Conservation (phyloP, 23 red algal genomes). For the Gracilaria domingensis region DNA sequence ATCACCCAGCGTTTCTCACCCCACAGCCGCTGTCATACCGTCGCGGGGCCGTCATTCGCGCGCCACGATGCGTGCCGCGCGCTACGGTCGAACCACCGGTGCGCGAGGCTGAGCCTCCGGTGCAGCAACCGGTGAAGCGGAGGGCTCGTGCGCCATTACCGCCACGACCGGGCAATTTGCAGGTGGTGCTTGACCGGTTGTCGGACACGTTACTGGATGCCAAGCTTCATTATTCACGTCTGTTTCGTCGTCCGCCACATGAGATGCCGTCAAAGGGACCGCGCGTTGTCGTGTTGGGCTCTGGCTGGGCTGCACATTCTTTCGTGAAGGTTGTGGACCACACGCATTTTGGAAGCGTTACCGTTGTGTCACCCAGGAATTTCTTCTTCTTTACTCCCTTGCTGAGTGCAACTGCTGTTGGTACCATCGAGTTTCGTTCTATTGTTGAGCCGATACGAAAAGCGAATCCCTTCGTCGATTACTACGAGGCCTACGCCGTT, state of each 20-base stretch:
- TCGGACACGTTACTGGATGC: conserved; percentile 64
- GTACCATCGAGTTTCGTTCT: conserved; percentile 93
- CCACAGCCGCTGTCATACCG: neutral
- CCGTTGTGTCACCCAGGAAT: conserved; percentile 91
- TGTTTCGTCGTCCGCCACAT: neutral
- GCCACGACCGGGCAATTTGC: neutral
- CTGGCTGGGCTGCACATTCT: conserved; percentile 92
- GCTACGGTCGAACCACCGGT: neutral
- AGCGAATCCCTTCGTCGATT: conserved; percentile 84
- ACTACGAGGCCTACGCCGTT: conserved; percentile 76
- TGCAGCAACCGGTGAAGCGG: neutral
- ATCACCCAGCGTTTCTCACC: neutral
- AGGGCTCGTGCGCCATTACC: neutral
- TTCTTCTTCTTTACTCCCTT: conserved; percentile 96
- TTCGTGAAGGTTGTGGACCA: conserved; percentile 88
- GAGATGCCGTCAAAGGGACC: neutral
- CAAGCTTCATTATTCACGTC: conserved; percentile 37
- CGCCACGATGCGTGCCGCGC: neutral
- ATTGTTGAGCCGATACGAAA: conserved; percentile 87
- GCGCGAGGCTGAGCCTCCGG: neutral
- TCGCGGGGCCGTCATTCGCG: neutral
- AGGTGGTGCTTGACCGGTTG: conserved; percentile 68
- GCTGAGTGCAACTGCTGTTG: conserved; percentile 81
- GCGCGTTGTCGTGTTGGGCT: conserved; percentile 88
- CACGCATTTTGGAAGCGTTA: conserved; percentile 61